phyloP scores from a whole-genome alignment of 495 filamentous ascomycete species.

The Penicillium dipodomyicola region DNA sequence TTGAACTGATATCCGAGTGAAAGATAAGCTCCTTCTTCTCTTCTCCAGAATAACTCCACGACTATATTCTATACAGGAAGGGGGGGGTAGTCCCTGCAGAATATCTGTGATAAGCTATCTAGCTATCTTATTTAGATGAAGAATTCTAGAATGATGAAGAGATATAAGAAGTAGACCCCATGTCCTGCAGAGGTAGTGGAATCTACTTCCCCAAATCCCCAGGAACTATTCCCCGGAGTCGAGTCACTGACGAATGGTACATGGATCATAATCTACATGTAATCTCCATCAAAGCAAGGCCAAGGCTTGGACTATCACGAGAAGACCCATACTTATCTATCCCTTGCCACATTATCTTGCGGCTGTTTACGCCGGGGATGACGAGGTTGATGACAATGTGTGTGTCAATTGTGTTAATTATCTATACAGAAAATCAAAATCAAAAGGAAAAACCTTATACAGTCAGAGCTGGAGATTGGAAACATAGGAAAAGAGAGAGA shows the following conservation, averaged over 20 bases:
- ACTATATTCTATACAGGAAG: neutral
- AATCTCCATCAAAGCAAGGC: neutral
- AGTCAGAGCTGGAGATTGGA: neutral
- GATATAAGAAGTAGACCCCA: constrained; percentile 6
- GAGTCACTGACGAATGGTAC: neutral
- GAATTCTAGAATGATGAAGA: too few species aligned
- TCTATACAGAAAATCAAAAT: neutral
- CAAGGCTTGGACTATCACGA: neutral
- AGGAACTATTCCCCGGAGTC: constrained; percentile 12
- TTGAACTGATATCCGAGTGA: neutral
- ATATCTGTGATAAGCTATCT: neutral
- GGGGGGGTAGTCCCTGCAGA: neutral
- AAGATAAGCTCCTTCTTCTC: neutral
- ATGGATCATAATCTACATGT: neutral
- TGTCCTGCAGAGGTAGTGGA: neutral
- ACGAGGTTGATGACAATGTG: neutral
- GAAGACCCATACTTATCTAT: neutral
- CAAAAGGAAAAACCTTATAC: neutral
- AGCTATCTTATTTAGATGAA: too few species aligned
- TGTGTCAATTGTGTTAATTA: neutral
- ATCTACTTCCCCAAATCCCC: neutral
- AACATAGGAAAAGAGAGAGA: neutral
- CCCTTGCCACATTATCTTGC: neutral
- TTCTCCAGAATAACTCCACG: neutral
- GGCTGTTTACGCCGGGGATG: neutral